Conservation (phyloP, 2,329 filamentous ascomycete genomes). For the Scleromitrula shiraiana region DNA sequence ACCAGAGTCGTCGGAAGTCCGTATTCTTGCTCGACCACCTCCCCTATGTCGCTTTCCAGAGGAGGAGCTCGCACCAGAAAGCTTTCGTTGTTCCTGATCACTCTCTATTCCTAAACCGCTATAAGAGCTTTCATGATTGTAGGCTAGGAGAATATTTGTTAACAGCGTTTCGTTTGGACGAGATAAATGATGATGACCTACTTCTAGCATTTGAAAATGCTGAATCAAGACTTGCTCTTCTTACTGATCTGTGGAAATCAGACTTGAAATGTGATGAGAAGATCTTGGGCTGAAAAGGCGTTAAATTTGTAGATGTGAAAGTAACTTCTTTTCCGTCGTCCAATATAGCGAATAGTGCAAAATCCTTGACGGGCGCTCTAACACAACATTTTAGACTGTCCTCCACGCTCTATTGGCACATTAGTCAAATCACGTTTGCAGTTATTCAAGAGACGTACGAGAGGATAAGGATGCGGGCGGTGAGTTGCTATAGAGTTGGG, state of each 20-base stretch:
- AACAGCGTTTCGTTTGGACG: not conserved
- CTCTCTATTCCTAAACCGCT: slow-evolving; percentile 16
- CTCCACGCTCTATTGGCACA: slow-evolving; percentile 17
- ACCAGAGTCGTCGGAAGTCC: slow-evolving; percentile 20
- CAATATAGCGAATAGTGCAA: slow-evolving; percentile 20
- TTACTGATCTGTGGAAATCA: slow-evolving; percentile 14
- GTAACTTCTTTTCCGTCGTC: slow-evolving; percentile 20
- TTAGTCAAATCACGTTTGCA: not conserved
- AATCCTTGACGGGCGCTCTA: slow-evolving; percentile 20
- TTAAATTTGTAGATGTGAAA: slow-evolving; percentile 20
- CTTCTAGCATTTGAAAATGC: slow-evolving; percentile 9
- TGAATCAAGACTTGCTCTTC: slow-evolving; percentile 8
- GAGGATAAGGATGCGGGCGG: slow-evolving; percentile 2
- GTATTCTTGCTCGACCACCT: slow-evolving; percentile 10
- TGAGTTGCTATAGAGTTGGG: slow-evolving; percentile 10
- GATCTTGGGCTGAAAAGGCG: slow-evolving; percentile 15
- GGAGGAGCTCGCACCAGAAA: slow-evolving; percentile 13
- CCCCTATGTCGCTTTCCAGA: slow-evolving; percentile 11
- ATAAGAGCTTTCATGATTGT: slow-evolving; percentile 16
- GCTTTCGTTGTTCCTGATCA: slow-evolving; percentile 11
- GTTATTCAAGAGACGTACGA: not conserved
- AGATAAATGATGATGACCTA: not conserved
- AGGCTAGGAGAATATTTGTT: slow-evolving; percentile 13
- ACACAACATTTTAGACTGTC: slow-evolving; percentile 21
- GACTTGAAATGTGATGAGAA: slow-evolving; percentile 15